These are phyloP conservation scores for Xylaria sp. DNA, from an alignment of 2,329 filamentous ascomycete genomes.

Conservation along the genomic window DNA sequence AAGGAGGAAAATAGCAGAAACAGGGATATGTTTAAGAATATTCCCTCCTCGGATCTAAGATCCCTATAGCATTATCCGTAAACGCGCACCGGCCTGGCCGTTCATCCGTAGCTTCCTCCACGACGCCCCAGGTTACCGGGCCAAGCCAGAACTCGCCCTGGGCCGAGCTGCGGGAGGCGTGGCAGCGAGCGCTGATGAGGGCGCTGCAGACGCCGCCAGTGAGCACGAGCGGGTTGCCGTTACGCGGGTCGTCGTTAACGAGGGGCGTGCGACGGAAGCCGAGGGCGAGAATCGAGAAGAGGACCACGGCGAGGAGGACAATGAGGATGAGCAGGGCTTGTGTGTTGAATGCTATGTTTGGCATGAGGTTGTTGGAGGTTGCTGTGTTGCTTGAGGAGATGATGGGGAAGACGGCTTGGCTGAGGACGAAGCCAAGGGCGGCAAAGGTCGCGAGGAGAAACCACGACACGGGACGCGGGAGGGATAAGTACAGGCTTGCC, in stretches of 20 bases:
- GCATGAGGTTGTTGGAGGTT: conserved; percentile 12
- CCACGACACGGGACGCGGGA: conserved; percentile 54
- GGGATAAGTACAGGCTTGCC: conserved; percentile 55
- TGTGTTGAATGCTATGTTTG: conserved; percentile 51
- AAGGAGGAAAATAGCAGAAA: no score
- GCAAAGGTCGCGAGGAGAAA: conserved; percentile 51
- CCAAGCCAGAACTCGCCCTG: conserved; percentile 44
- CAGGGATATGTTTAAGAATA: conserved; percentile 43
- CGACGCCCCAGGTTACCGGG: conserved; percentile 54
- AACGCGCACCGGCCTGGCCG: conserved; percentile 53
- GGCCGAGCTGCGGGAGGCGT: conserved; percentile 41
- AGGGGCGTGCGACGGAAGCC: conserved; percentile 49
- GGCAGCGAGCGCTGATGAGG: conserved; percentile 57
- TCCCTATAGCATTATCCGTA: conserved; percentile 42
- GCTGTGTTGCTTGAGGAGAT: conserved; percentile 21
- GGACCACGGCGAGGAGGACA: conserved; percentile 46
- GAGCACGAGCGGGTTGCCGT: conserved; percentile 55
- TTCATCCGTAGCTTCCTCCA: conserved; percentile 47
- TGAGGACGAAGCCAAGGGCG: conserved; percentile 53
- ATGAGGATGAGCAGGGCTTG: conserved; percentile 51
- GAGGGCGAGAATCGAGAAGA: conserved; percentile 46
- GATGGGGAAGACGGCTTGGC: conserved; percentile 50
- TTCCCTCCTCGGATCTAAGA: conserved; percentile 44
- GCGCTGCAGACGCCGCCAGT: conserved; percentile 56
- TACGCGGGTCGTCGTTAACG: conserved; percentile 41